Percentiles rank a stretch among this genome's conserved stretches.
Evolutionary conservation across 371 early-diverging fungal species (phyloP).

Genomic region (Catenaria anguillulae): DNA sequence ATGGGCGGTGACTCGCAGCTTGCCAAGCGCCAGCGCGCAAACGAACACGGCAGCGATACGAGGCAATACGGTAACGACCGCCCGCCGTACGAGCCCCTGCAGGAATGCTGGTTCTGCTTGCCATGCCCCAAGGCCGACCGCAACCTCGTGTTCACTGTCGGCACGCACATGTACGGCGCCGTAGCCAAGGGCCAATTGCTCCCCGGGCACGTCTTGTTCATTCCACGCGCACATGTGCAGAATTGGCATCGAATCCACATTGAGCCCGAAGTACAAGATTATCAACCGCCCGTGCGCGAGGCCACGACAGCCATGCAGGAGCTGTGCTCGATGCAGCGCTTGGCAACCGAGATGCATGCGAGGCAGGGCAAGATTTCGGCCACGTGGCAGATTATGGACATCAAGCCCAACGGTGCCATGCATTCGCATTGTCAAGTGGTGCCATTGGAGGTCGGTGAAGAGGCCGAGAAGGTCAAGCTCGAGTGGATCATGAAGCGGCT

Average conservation of each 20-base stretch:
- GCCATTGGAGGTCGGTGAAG: no score
- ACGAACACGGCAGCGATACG: no score
- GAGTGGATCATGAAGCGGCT: no score
- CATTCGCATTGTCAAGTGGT: background rate
- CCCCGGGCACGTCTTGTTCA: background rate
- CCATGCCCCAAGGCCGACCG: background rate
- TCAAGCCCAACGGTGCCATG: background rate
- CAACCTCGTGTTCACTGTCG: background rate
- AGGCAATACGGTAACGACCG: no score
- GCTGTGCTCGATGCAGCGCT: background rate
- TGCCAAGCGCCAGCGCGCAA: no score
- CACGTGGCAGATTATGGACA: background rate
- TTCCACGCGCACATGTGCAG: background rate
- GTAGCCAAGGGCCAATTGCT: background rate
- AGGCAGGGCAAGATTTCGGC: background rate
- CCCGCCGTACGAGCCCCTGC: no score
- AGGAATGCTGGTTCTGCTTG: background rate
- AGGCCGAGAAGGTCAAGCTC: no score
- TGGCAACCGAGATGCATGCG: background rate
- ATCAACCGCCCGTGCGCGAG: no score
- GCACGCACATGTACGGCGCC: background rate
- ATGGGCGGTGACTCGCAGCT: no score
- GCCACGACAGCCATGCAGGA: background rate
- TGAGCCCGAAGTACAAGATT: no score
- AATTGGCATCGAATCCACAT: no score